Evolutionary conservation across 83 land plant species (phyloP).

Genomic region (Larix sibirica): DNA sequence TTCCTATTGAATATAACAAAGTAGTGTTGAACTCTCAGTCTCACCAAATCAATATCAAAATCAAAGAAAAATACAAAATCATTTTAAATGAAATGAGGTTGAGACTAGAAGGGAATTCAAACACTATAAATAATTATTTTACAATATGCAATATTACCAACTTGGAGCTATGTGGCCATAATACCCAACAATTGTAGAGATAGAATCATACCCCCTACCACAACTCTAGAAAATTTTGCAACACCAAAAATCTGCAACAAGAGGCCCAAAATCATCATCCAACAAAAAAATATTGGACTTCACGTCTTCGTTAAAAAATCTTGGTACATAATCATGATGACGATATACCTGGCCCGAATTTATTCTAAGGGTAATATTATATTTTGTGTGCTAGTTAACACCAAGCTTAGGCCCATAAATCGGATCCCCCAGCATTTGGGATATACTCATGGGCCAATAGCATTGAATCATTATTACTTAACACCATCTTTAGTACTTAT

Average conservation of each 20-base stretch:
- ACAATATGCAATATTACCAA: slow-evolving; percentile 5
- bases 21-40: too few species aligned
- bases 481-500: slow-evolving; percentile 71
- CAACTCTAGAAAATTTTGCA: slow-evolving; percentile 38
- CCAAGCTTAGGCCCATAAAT: slow-evolving; percentile 39
- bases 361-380: slow-evolving; percentile 47
- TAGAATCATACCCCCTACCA: slow-evolving; percentile 32
- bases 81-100: too few species aligned
- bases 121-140: neutral
- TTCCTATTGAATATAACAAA: too few species aligned
- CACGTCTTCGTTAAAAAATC: slow-evolving; percentile 65
- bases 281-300: slow-evolving; percentile 70
- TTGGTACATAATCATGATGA: slow-evolving; percentile 46
- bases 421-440: slow-evolving; percentile 80
- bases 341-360: slow-evolving; percentile 52
- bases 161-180: slow-evolving; percentile 79
- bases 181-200: slow-evolving; percentile 60
- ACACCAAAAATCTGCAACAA: slow-evolving; percentile 73
- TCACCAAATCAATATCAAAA: neutral
- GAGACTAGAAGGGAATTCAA: too few species aligned
- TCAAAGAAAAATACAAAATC: neutral
- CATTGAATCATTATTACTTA: slow-evolving; percentile 51
- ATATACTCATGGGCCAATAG: slow-evolving; percentile 80
- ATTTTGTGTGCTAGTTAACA: slow-evolving; percentile 57
- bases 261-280: slow-evolving; percentile 48